Percentiles rank a stretch among this genome's conserved stretches.
Evolutionary conservation across 768 basidiomycete species (phyloP).

Genomic region (Favolaschia claudopus): DNA sequence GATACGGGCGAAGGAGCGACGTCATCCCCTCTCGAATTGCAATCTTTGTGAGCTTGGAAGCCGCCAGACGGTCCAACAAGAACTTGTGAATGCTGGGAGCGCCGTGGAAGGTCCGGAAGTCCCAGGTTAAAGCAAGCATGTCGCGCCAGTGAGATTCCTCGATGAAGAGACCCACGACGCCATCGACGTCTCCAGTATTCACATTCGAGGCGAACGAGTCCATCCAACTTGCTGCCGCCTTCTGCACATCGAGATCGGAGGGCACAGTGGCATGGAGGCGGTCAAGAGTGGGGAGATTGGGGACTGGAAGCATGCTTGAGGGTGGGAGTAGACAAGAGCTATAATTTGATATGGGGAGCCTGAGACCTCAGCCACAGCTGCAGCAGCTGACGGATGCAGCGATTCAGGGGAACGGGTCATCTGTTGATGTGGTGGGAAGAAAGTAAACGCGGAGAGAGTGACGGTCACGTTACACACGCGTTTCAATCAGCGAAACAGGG

Average conservation of each 20-base stretch:
- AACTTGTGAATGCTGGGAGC: slow-evolving; percentile 41
- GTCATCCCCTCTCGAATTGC: slow-evolving; percentile 34
- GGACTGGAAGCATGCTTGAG: too few relatives aligned
- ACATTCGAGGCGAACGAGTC: slow-evolving; percentile 24
- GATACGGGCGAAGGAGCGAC: slow-evolving; percentile 39
- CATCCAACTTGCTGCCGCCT: slow-evolving; percentile 32
- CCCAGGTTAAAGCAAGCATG: slow-evolving; percentile 57
- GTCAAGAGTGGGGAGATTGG: slow-evolving; percentile 32
- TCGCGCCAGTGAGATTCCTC: slow-evolving; percentile 56
- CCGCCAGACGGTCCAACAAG: slow-evolving; percentile 43
- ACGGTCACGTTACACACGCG: too few relatives aligned
- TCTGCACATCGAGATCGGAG: slow-evolving; percentile 19
- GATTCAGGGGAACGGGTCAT: too few relatives aligned
- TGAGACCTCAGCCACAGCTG: too few relatives aligned
- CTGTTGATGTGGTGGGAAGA: too few relatives aligned
- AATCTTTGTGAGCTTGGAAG: slow-evolving; percentile 28
- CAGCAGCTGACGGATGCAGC: too few relatives aligned
- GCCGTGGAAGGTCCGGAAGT: slow-evolving; percentile 54
- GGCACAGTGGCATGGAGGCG: slow-evolving; percentile 23
- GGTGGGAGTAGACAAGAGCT: too few relatives aligned
- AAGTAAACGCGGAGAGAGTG: too few relatives aligned
- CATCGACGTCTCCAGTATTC: slow-evolving; percentile 25
- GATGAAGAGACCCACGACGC: slow-evolving; percentile 35
- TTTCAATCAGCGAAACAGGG: too few relatives aligned
- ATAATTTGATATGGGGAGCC: too few relatives aligned